phyloP scores from a whole-genome alignment of 306 rosid genomes.

The Medicago truncatula region DNA sequence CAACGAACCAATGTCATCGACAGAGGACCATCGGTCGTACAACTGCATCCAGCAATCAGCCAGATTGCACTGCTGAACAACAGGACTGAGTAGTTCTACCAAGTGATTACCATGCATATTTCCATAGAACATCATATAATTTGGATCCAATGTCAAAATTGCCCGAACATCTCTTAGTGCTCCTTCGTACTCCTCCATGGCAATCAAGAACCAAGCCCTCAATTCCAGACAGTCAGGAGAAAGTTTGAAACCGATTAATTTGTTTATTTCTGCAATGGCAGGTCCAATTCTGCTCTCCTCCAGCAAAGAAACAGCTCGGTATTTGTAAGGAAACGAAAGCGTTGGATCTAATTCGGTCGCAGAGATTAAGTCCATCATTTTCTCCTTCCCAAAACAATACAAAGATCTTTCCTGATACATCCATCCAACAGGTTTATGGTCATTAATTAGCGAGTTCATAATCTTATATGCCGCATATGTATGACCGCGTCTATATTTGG shows the following conservation, averaged over 20 bases:
- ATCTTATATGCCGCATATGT: slow-evolving; percentile 75
- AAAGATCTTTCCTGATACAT: slow-evolving; percentile 93
- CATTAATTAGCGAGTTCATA: slow-evolving; percentile 71
- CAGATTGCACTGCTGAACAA: slow-evolving; percentile 71
- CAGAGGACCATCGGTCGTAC: slow-evolving; percentile 89
- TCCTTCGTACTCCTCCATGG: slow-evolving; percentile 74
- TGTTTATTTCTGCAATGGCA: slow-evolving; percentile 73
- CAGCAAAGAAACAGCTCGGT: slow-evolving; percentile 63
- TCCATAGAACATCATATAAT: slow-evolving; percentile 71
- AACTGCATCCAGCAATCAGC: slow-evolving; percentile 98
- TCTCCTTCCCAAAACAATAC: slow-evolving; percentile 80
- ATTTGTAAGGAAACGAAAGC: slow-evolving; percentile 78
- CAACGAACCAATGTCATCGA: slow-evolving; percentile 89
- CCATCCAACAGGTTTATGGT: slow-evolving; percentile 80
- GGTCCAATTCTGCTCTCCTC: slow-evolving; percentile 69
- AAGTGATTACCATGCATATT: slow-evolving; percentile 73
- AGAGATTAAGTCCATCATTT: slow-evolving; percentile 67
- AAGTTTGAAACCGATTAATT: slow-evolving; percentile 76
- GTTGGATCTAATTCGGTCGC: slow-evolving; percentile 89
- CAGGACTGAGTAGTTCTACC: slow-evolving; percentile 72
- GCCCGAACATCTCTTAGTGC: slow-evolving; percentile 86
- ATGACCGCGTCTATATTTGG: slow-evolving; percentile 83
- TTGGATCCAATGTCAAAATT: slow-evolving; percentile 81
- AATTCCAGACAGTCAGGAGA: slow-evolving; percentile 88
- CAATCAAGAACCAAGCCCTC: slow-evolving; percentile 85